Conservation (phyloP, 192 early-diverging fungal genomes). For the Polychytrium aggregatum region DNA sequence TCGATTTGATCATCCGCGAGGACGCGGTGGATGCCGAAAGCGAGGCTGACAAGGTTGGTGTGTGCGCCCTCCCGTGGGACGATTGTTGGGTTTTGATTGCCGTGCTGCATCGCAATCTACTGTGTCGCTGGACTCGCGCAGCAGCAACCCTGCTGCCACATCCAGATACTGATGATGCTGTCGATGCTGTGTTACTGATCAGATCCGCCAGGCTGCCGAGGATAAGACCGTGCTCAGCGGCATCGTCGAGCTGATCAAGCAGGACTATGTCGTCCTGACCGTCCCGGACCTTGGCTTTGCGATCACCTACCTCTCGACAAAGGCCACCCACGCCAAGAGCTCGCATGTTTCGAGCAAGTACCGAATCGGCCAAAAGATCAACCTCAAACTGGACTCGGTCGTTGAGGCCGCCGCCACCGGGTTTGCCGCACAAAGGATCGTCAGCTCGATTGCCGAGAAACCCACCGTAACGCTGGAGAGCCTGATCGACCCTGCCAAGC, state of each 20-base stretch:
- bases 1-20: conserved; percentile 38
- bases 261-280: conserved; percentile 62
- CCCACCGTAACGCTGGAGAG: not conserved
- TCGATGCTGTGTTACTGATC: no score
- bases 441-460: not conserved
- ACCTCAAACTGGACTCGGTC: conserved; percentile 7
- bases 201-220: not conserved
- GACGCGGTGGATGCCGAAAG: conserved; percentile 12
- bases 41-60: conserved; percentile 1
- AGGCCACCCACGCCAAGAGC: no score
- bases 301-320: conserved; percentile 1
- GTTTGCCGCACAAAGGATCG: conserved; percentile 2
- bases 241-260: conserved; percentile 53
- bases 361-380: conserved; percentile 17
- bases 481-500: conserved; percentile 2
- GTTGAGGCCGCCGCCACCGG: not conserved
- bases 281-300: conserved; percentile 31
- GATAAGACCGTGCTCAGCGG: conserved; percentile 1
- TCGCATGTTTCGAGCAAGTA: conserved; percentile 11
- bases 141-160: no score
- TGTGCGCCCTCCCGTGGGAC: no score
- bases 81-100: no score
- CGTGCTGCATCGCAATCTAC: no score
- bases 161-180: no score
- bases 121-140: no score